Evolutionary conservation across 2,329 filamentous ascomycete species (phyloP), one percentile per base, ranked within the genome.

Genomic region (Lachnellula occidentalis): DNA sequence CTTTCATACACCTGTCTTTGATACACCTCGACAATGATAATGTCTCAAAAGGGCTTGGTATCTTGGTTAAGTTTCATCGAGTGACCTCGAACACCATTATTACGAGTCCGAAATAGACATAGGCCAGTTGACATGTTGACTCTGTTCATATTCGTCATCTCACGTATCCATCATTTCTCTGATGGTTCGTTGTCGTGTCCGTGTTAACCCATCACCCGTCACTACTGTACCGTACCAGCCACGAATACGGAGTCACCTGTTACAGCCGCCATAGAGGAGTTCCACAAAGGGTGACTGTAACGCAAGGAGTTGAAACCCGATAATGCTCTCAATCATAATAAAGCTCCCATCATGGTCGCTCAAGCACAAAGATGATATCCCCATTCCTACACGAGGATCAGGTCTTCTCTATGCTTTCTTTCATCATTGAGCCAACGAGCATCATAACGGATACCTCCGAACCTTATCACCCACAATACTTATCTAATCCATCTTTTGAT

Each of bases 71-170:
- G 53, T 27, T 27, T 27, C 27, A 27, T 61, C 59, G 51, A 55
- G 53, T 56, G 59, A 61, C 57, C 56, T 9, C 42, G 36, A 39
- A 41, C 22, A 39, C 34, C 19, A 45, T 22, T 27, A 22, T 22
- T 12, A 12, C 27, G 12, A 42, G 14, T 22, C 41, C 34, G 41
- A 7, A 12, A 43, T 43, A 2, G 17, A 21, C 5, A 7, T 43
- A 12, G n/a, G 41, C 41, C 19, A 43, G 2, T 43, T 17, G 41
- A 43, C 41, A 21, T 27, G n/a, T 50, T 45, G 49, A 12, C 39
- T 45, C n/a, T 36, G 41, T 45, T 45, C 49, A 17, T 51, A 22
- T 19, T 45, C 34, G 14, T 15, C 31, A 36, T 21, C 34, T 17
- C 12, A 27, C 47, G n/a, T 21, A 24, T 31, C 17, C 36, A 42